phyloP scores from a whole-genome alignment of 2,329 filamentous ascomycete genomes.

The Cytospora piceicola region DNA sequence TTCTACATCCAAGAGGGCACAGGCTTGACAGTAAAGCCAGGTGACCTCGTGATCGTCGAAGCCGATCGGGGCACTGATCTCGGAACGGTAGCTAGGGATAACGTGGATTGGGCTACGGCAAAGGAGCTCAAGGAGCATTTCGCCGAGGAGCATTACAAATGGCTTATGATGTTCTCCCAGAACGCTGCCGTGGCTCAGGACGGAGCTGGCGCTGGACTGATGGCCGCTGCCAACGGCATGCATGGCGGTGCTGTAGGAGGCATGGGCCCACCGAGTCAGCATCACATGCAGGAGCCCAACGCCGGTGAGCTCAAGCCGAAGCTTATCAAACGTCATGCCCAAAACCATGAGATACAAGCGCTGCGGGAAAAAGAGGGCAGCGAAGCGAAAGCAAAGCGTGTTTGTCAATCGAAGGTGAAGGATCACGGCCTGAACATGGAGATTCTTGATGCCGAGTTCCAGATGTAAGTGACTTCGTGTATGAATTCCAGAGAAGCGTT shows the following conservation, averaged over 20 bases:
- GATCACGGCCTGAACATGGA: slow-evolving; percentile 97
- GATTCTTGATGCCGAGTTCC: slow-evolving; percentile 96
- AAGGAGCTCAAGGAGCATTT: slow-evolving; percentile 90
- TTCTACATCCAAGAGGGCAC: slow-evolving; percentile 98
- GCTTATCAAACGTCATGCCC: slow-evolving; percentile 93
- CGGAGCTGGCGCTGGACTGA: slow-evolving; percentile 62
- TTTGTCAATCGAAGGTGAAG: slow-evolving; percentile 94
- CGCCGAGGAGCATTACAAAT: slow-evolving; percentile 94
- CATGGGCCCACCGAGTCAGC: slow-evolving; percentile 75
- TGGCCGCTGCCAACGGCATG: slow-evolving; percentile 65
- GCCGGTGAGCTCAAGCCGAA: slow-evolving; percentile 87
- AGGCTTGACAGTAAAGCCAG: slow-evolving; percentile 84
- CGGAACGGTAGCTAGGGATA: slow-evolving; percentile 86
- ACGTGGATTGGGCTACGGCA: slow-evolving; percentile 84
- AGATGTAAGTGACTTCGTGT: slow-evolving; percentile 74
- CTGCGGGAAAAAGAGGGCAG: slow-evolving; percentile 95
- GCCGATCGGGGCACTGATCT: slow-evolving; percentile 95
- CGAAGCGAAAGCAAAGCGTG: slow-evolving; percentile 94
- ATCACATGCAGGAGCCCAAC: slow-evolving; percentile 72
- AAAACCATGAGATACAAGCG: slow-evolving; percentile 85
- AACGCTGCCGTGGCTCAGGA: slow-evolving; percentile 68
- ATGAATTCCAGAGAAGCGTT: background rate
- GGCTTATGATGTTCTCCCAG: slow-evolving; percentile 98
- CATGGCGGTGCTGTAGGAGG: slow-evolving; percentile 75
- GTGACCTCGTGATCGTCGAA: slow-evolving; percentile 95